phyloP scores from a whole-genome alignment of 805 yeast genomes.

The Henningerozyma blattae region DNA sequence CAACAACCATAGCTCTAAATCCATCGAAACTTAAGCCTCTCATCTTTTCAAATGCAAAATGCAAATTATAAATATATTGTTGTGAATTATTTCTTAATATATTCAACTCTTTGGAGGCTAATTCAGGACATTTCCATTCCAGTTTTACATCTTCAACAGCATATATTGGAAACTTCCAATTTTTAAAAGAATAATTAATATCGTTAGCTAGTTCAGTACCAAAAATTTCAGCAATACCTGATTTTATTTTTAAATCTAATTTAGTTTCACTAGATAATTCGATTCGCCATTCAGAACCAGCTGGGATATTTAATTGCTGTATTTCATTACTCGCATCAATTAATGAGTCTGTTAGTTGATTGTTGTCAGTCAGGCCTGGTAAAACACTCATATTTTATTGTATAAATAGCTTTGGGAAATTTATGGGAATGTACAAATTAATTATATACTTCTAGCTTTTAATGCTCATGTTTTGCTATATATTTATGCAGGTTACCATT shows the following conservation, averaged over 20 bases:
- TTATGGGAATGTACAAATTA: background rate
- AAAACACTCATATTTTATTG: constrained; percentile 4
- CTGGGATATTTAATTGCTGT: constrained; percentile 10
- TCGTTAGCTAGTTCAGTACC: constrained; percentile 86
- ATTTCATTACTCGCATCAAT: constrained; percentile 10
- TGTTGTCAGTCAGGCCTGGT: constrained; percentile 13
- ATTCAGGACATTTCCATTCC: constrained; percentile 29
- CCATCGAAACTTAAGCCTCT: constrained; percentile 26
- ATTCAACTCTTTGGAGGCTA: constrained; percentile 26
- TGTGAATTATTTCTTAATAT: constrained; percentile 54
- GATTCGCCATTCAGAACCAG: constrained; percentile 23
- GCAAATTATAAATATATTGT: constrained; percentile 60
- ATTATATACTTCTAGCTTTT: too few relatives aligned
- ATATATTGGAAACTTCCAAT: constrained; percentile 41
- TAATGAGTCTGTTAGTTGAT: constrained; percentile 5
- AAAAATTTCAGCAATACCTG: constrained; percentile 78
- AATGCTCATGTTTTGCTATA: too few relatives aligned
- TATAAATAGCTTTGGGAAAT: background rate
- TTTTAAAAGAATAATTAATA: constrained; percentile 44
- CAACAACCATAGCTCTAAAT: constrained; percentile 53
- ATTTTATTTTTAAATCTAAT: constrained; percentile 26
- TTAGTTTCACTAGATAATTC: constrained; percentile 29
- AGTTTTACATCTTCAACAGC: constrained; percentile 58
- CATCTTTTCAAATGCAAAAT: constrained; percentile 58
- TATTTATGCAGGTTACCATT: too few relatives aligned